Conservation (phyloP, 2,329 filamentous ascomycete genomes). For the Ilyonectria robusta region DNA sequence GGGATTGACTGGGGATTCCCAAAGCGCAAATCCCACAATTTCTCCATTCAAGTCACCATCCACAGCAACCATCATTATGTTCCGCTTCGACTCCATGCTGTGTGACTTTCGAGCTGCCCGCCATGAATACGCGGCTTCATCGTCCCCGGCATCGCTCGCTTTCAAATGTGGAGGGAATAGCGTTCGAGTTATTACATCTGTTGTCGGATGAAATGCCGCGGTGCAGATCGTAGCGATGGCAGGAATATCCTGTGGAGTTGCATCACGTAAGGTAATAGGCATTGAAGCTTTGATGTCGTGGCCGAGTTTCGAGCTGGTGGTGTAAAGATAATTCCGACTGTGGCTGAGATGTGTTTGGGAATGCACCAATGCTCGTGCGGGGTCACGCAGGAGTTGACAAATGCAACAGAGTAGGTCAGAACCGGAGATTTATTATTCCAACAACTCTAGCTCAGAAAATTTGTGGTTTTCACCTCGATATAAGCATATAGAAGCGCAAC, state of each 20-base stretch:
- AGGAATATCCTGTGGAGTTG: slow-evolving; percentile 10
- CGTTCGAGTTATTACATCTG: slow-evolving; percentile 9
- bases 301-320: no score
- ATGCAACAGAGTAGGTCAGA: no score
- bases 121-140: slow-evolving; percentile 15
- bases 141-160: not conserved
- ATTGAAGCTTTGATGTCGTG: not conserved
- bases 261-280: slow-evolving; percentile 4
- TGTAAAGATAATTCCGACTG: no score
- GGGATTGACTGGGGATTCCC: slow-evolving; percentile 10
- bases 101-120: slow-evolving; percentile 21
- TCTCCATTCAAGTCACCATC: slow-evolving; percentile 4
- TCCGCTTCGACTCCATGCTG: slow-evolving; percentile 9
- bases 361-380: no score
- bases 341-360: no score
- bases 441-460: no score
- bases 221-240: slow-evolving; percentile 15
- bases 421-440: no score
- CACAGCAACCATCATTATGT: slow-evolving; percentile 1
- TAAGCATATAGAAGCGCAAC: no score
- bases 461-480: no score
- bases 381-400: no score
- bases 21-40: slow-evolving; percentile 21
- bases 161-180: slow-evolving; percentile 17
- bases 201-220: slow-evolving; percentile 21